phyloP scores from a whole-genome alignment of 768 basidiomycete genomes.

The Rhodotorula paludigena region DNA sequence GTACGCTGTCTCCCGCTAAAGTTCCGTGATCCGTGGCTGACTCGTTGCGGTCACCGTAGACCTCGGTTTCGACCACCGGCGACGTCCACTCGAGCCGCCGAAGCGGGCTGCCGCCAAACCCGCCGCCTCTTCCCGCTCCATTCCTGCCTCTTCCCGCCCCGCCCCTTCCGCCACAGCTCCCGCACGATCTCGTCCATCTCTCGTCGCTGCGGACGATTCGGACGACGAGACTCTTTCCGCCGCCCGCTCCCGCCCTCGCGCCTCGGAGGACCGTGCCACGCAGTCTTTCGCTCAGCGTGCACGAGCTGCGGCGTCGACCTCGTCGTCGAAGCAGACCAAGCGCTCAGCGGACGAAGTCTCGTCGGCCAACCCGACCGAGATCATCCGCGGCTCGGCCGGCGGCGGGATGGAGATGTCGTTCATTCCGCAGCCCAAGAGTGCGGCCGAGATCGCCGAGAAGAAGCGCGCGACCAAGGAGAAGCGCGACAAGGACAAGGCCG shows the following conservation, averaged over 20 bases:
- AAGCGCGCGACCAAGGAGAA: conserved; percentile 51
- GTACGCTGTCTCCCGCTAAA: conserved; percentile 43
- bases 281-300: conserved; percentile 36
- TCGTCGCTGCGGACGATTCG: conserved; percentile 58
- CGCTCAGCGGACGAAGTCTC: conserved; percentile 9
- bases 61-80: conserved; percentile 42
- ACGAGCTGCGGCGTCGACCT: not conserved
- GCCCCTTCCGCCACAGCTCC: conserved; percentile 48
- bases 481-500: conserved; percentile 49
- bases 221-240: conserved; percentile 25
- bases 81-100: conserved; percentile 52
- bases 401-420: conserved; percentile 44
- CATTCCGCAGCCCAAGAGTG: conserved; percentile 35
- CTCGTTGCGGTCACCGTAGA: conserved; percentile 22
- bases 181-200: conserved; percentile 47
- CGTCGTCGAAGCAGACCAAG: conserved; percentile 11
- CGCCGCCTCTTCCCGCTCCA: conserved; percentile 47
- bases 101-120: conserved; percentile 47
- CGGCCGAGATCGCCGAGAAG: conserved; percentile 47
- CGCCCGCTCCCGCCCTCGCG: conserved; percentile 18
- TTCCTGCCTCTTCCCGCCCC: not conserved
- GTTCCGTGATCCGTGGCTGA: conserved; percentile 45
- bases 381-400: conserved; percentile 47
- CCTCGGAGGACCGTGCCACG: conserved; percentile 25
- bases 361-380: conserved; percentile 49